A percentile compares a stretch with the other conserved stretches of the same genome.
These are phyloP conservation scores for Trametes cinnabarina DNA, from an alignment of 768 basidiomycete genomes.

Conservation along the genomic window DNA sequence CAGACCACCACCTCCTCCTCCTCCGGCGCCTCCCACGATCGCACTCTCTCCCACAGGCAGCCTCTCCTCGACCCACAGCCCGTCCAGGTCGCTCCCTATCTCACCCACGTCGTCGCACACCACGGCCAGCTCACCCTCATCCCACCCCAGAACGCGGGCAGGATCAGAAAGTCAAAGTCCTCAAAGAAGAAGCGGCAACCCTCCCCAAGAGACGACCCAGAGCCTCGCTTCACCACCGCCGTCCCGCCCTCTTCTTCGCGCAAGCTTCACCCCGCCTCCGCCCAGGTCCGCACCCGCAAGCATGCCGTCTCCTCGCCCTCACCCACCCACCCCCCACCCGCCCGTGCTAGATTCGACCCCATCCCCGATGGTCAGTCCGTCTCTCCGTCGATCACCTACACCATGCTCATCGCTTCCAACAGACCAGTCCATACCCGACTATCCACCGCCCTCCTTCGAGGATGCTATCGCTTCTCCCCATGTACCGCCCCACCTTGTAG, in stretches of 20 bases:
- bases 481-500: slow-evolving; percentile 19
- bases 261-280: slow-evolving; percentile 16
- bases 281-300: slow-evolving; percentile 17
- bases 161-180: slow-evolving; percentile 41
- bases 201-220: slow-evolving; percentile 21
- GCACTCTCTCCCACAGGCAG: neutral
- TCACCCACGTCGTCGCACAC: slow-evolving; percentile 53
- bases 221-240: slow-evolving; percentile 29
- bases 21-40: neutral
- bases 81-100: slow-evolving; percentile 48
- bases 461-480: slow-evolving; percentile 47
- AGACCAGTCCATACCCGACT: slow-evolving; percentile 46
- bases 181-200: slow-evolving; percentile 28
- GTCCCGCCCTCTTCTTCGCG: slow-evolving; percentile 20
- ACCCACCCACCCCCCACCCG: neutral
- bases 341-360: slow-evolving; percentile 3
- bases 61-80: slow-evolving; percentile 26
- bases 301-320: slow-evolving; percentile 16
- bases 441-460: slow-evolving; percentile 74
- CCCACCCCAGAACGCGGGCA: slow-evolving; percentile 51
- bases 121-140: slow-evolving; percentile 50
- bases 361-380: slow-evolving; percentile 15
- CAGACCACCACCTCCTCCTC: slow-evolving; percentile 2
- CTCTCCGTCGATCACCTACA: neutral
- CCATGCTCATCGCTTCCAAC: neutral